Conservation (phyloP, 805 yeast species). For the Blastobotrys terrestris region DNA sequence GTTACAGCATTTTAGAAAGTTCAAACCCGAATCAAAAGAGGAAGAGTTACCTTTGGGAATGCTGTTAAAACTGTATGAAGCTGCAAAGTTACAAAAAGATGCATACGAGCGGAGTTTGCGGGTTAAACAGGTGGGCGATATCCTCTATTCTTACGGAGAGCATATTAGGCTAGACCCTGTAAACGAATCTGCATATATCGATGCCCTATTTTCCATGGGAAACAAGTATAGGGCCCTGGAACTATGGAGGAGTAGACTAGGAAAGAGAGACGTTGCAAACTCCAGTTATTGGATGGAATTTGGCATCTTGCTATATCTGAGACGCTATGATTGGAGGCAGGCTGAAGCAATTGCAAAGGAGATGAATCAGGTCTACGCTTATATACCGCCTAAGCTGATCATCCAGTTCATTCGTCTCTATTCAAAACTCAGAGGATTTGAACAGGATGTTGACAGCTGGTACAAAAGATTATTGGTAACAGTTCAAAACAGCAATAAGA, state of each 20-base stretch:
- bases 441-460: slow-evolving; percentile 3
- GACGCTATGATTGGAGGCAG: slow-evolving; percentile 8
- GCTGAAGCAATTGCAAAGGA: slow-evolving; percentile 18
- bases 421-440: slow-evolving; percentile 6
- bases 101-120: slow-evolving; percentile 8
- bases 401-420: slow-evolving; percentile 16
- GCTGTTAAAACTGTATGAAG: slow-evolving; percentile 16
- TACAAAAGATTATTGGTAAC: not conserved
- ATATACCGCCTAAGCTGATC: slow-evolving; percentile 17
- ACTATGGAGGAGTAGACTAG: slow-evolving; percentile 17
- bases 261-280: slow-evolving; percentile 14
- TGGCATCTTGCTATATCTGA: slow-evolving; percentile 15
- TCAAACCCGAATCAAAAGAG: slow-evolving; percentile 1
- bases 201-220: slow-evolving; percentile 14
- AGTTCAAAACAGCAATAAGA: not conserved
- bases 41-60: slow-evolving; percentile 17
- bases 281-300: slow-evolving; percentile 21
- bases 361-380: slow-evolving; percentile 12
- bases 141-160: slow-evolving; percentile 14
- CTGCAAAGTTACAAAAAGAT: slow-evolving; percentile 17
- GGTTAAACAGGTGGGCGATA: slow-evolving; percentile 20
- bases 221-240: slow-evolving; percentile 14
- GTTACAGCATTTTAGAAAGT: not conserved
- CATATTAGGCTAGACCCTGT: slow-evolving; percentile 19
- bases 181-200: slow-evolving; percentile 21